Evolutionary conservation across 2,329 filamentous ascomycete genomes (phyloP), one percentile per base, ranked within the genome.

Genomic region (Chaetomium sp.): DNA sequence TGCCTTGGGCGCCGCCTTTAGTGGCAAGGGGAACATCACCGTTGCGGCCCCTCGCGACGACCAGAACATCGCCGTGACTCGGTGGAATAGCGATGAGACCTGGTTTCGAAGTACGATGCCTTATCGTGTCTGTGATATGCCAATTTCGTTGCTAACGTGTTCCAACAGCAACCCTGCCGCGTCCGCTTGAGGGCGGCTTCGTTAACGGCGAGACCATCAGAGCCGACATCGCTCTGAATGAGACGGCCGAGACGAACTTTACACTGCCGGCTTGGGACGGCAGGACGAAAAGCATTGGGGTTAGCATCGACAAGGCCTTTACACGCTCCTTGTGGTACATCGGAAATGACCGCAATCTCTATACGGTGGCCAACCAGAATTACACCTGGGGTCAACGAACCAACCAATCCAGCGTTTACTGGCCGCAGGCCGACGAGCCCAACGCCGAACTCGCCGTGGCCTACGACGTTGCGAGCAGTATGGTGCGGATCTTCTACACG

Each of bases 261-360:
- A 72, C 62, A 4, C 71, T 78, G 7, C 69, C 74, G 7, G 70
- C 70, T 5, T 78, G 75, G 73, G 68, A 72, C 54, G 75, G 75
- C 57, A 73, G 63, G 10, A 68, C 73, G 3, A 63, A 66, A 9
- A 47, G 70, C 21, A 47, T 78, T 25, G 76, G 71, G 42, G 47
- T 77, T n/a, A 70, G 68, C 61, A 68, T 74, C 50, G 73, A 78
- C 69, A 67, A 58, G 13, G 58, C 65, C 6, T 69, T 63, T 57
- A 73, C 72, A 10, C 75, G 73, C 29, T 73, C 66, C 63, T 54
- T 78, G 50, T 78, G 75, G 71, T 79, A 78, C 67, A 72, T 78
- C 55, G 78, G 77, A 63, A 74, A 72, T 27, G 78, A 79, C 70
- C 65, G 65, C 29, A 69, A 68, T 55, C 70, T 79, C n/a, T 71